Evolutionary conservation across 2,329 filamentous ascomycete species (phyloP).

Genomic region (Trichophyton mentagrophytes): DNA sequence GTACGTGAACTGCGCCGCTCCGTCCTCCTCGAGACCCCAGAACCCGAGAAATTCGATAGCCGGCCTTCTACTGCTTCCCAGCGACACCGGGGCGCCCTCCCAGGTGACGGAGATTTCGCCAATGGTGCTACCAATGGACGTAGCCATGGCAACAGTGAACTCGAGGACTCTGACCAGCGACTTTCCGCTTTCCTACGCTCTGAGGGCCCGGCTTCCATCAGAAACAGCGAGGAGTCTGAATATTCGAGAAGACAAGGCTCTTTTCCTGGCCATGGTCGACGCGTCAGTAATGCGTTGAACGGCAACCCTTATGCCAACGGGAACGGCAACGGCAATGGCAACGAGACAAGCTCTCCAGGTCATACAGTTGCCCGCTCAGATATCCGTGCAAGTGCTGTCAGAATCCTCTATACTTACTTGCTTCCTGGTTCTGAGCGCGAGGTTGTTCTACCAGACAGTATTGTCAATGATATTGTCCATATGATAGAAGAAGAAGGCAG

Average conservation of each 20-base stretch:
- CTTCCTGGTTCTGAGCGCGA: conserved; percentile 92
- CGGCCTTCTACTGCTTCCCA: conserved; percentile 36
- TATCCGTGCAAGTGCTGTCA: conserved; percentile 85
- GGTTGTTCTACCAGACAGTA: conserved; percentile 80
- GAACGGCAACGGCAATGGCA: conserved; percentile 33
- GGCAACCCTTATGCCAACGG: conserved; percentile 36
- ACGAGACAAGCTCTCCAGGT: conserved; percentile 69
- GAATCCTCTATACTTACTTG: conserved; percentile 96
- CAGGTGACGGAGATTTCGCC: neutral
- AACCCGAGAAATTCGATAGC: conserved; percentile 66
- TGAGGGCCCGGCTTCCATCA: conserved; percentile 40
- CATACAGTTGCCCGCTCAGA: conserved; percentile 80
- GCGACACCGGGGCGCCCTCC: neutral
- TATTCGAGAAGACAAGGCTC: conserved; percentile 27
- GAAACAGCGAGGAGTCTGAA: conserved; percentile 38
- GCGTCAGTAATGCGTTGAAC: conserved; percentile 50
- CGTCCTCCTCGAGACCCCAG: conserved; percentile 83
- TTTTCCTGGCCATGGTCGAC: conserved; percentile 37
- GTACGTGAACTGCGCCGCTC: conserved; percentile 89
- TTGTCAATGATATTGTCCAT: conserved; percentile 71
- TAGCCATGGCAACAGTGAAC: conserved; percentile 44
- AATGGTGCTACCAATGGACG: conserved; percentile 31
- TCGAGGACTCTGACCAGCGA: conserved; percentile 71
- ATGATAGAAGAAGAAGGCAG: conserved; percentile 82
- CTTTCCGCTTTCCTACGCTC: conserved; percentile 78